These are phyloP conservation scores for Apiospora aurea DNA, from an alignment of 2,329 filamentous ascomycete species.

Conservation along the genomic window DNA sequence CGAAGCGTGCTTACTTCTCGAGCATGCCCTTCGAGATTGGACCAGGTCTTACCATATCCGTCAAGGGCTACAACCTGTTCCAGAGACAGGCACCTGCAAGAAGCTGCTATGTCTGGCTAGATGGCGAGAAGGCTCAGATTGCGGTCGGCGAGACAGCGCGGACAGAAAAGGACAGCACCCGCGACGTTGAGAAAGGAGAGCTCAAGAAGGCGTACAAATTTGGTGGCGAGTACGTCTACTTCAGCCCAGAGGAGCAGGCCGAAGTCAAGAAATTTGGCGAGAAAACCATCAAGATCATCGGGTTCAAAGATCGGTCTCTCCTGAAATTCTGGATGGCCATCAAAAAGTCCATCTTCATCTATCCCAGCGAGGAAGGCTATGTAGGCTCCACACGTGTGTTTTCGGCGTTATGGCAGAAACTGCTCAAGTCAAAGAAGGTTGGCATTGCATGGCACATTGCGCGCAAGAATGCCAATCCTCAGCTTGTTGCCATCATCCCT, in stretches of 20 bases:
- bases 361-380: conserved; percentile 88
- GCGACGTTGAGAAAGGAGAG: conserved; percentile 79
- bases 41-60: conserved; percentile 82
- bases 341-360: conserved; percentile 90
- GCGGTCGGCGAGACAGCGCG: conserved; percentile 76
- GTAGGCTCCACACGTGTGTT: conserved; percentile 94
- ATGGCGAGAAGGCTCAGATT: conserved; percentile 85
- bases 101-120: conserved; percentile 87
- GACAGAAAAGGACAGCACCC: conserved; percentile 78
- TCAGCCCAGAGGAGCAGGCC: conserved; percentile 83
- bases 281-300: conserved; percentile 85
- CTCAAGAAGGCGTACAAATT: conserved; percentile 96
- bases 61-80: conserved; percentile 91
- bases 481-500: conserved; percentile 82
- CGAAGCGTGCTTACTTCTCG: conserved; percentile 85
- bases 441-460: conserved; percentile 90
- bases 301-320: conserved; percentile 83
- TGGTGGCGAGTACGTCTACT: conserved; percentile 87
- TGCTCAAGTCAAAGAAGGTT: conserved; percentile 80
- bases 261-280: conserved; percentile 80
- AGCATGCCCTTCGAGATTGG: conserved; percentile 88
- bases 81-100: conserved; percentile 83
- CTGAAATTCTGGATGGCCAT: conserved; percentile 85
- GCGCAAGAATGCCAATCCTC: conserved; percentile 79
- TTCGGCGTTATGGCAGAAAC: conserved; percentile 86